Percentiles rank a stretch among this genome's conserved stretches.
Evolutionary conservation across 2,329 filamentous ascomycete species (phyloP).

Genomic region (Neospermospora avenae): DNA sequence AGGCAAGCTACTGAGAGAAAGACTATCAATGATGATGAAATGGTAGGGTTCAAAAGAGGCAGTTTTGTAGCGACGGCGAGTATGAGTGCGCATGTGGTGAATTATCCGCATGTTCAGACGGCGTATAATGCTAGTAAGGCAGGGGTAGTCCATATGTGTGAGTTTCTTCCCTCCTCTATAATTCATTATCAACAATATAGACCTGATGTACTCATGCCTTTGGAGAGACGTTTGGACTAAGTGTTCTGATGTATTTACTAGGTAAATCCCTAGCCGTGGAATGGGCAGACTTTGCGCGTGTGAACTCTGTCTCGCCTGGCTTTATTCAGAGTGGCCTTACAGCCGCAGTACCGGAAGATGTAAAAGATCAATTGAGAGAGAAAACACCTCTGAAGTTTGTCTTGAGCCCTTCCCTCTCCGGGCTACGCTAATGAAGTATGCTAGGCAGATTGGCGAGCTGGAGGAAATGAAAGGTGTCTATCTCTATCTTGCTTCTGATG

Average conservation of each 20-base stretch:
- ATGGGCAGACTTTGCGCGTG: conserved; percentile 65
- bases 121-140: conserved; percentile 1
- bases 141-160: not conserved
- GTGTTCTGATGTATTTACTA: not conserved
- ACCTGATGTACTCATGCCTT: too few relatives aligned
- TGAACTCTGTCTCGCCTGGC: conserved; percentile 64
- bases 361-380: not conserved
- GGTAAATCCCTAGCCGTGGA: conserved; percentile 37
- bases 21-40: not conserved
- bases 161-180: not conserved
- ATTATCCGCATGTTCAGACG: conserved; percentile 2
- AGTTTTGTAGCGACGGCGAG: not conserved
- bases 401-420: not conserved
- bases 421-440: not conserved
- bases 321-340: conserved; percentile 47
- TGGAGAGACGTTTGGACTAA: not conserved
- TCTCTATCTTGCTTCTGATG: conserved; percentile 44
- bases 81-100: not conserved
- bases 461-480: conserved; percentile 57
- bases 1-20: not conserved
- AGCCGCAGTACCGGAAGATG: not conserved
- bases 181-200: not conserved
- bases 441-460: not conserved
- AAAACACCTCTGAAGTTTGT: not conserved
- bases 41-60: not conserved